Evolutionary conservation across 2,329 filamentous ascomycete species (phyloP).

Genomic region (Talaromyces piceae): DNA sequence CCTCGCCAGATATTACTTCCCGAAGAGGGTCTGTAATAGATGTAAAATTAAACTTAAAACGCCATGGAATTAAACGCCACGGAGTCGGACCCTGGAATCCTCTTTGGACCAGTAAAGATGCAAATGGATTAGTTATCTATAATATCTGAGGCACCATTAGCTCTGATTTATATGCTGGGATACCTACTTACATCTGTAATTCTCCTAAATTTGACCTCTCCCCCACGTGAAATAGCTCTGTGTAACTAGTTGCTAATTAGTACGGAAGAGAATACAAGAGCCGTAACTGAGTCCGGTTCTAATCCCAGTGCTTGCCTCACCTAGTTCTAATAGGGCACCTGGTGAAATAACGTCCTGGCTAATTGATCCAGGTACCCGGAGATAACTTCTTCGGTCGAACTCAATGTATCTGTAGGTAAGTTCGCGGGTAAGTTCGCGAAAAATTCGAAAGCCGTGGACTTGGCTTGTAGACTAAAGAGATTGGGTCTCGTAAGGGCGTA

Average conservation of each 20-base stretch:
- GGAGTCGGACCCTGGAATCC: background rate
- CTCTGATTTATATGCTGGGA: background rate
- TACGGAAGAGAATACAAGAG: background rate
- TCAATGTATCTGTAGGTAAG: background rate
- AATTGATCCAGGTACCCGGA: background rate
- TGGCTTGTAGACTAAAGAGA: background rate
- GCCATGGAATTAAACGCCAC: background rate
- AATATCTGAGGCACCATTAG: background rate
- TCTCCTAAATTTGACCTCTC: background rate
- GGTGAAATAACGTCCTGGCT: background rate
- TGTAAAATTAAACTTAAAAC: background rate
- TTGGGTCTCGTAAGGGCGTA: background rate
- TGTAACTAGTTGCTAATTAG: background rate
- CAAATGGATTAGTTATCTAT: background rate
- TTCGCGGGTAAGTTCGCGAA: background rate
- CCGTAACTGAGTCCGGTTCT: background rate
- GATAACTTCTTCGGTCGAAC: background rate
- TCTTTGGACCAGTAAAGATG: background rate
- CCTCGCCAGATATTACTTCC: background rate
- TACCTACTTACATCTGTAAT: background rate
- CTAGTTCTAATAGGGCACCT: background rate
- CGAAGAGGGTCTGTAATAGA: background rate
- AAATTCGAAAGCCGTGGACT: background rate
- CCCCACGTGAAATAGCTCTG: background rate
- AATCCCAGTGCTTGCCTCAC: background rate